These are phyloP conservation scores for Plasmodium gonderi DNA, from an alignment of 169 alveolate genomes.

Conservation along the genomic window DNA sequence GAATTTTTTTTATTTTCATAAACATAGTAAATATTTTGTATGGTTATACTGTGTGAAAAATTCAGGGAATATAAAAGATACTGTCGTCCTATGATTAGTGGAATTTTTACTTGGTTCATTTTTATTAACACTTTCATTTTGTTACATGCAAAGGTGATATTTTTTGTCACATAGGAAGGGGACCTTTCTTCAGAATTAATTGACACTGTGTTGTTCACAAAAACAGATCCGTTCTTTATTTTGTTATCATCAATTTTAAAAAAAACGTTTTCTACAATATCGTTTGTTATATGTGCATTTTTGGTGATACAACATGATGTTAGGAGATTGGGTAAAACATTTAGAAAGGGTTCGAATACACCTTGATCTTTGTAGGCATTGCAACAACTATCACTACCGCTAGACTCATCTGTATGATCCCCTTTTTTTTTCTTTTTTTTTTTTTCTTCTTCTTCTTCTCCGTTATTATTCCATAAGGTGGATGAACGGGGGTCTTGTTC, in stretches of 20 bases:
- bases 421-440: background rate
- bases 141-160: slow-evolving; percentile 16
- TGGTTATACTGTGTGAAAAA: slow-evolving; percentile 60
- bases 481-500: background rate
- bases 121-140: slow-evolving; percentile 61
- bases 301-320: slow-evolving; percentile 23
- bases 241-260: slow-evolving; percentile 50
- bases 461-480: background rate
- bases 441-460: background rate
- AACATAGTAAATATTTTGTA: slow-evolving; percentile 37
- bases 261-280: slow-evolving; percentile 45
- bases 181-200: background rate
- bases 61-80: slow-evolving; percentile 53
- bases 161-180: background rate
- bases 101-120: slow-evolving; percentile 57
- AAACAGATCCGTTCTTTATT: slow-evolving; percentile 28
- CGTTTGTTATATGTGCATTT: slow-evolving; percentile 54
- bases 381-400: background rate
- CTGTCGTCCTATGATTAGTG: slow-evolving; percentile 61
- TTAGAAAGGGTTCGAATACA: background rate
- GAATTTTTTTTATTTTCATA: slow-evolving; percentile 44
- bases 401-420: background rate
- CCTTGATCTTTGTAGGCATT: background rate
- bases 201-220: slow-evolving; percentile 6
- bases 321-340: slow-evolving; percentile 15